Percentiles rank a stretch among this genome's conserved stretches.
Evolutionary conservation across 345 rosid species (phyloP).

Genomic region (Dimocarpus longan): DNA sequence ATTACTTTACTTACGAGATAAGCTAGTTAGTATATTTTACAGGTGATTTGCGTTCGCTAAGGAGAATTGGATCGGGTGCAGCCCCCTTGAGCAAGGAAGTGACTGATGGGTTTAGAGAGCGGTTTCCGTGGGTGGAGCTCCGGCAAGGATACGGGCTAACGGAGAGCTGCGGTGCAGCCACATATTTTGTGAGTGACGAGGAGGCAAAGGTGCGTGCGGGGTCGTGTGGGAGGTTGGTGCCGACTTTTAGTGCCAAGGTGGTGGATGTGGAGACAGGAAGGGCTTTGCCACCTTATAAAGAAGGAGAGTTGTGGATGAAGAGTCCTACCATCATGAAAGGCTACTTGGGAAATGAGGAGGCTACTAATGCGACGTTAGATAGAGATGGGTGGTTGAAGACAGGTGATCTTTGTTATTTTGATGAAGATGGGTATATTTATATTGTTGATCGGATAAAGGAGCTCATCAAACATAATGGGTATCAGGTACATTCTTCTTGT

Average conservation of each 20-base stretch:
- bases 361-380: constrained; percentile 46
- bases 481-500: constrained; percentile 40
- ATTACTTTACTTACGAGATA: neutral
- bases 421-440: constrained; percentile 52
- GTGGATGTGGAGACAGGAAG: constrained; percentile 47
- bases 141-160: constrained; percentile 69
- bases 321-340: constrained; percentile 56
- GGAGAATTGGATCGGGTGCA: constrained; percentile 56
- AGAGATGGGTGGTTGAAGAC: constrained; percentile 64
- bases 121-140: constrained; percentile 64
- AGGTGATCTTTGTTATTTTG: constrained; percentile 65
- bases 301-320: constrained; percentile 61
- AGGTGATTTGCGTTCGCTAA: constrained; percentile 41
- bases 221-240: constrained; percentile 50
- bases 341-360: constrained; percentile 50
- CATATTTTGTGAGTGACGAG: constrained; percentile 27
- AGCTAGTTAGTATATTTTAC: neutral
- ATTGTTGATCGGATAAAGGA: constrained; percentile 70
- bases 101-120: constrained; percentile 38
- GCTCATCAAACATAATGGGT: constrained; percentile 72
- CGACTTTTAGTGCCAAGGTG: constrained; percentile 45
- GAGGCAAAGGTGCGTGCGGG: constrained; percentile 40
- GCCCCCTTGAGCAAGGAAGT: constrained; percentile 66
- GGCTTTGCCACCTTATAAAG: constrained; percentile 36
- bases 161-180: constrained; percentile 50